Conservation (phyloP, 495 filamentous ascomycete species). For the Bombardia bombarda region DNA sequence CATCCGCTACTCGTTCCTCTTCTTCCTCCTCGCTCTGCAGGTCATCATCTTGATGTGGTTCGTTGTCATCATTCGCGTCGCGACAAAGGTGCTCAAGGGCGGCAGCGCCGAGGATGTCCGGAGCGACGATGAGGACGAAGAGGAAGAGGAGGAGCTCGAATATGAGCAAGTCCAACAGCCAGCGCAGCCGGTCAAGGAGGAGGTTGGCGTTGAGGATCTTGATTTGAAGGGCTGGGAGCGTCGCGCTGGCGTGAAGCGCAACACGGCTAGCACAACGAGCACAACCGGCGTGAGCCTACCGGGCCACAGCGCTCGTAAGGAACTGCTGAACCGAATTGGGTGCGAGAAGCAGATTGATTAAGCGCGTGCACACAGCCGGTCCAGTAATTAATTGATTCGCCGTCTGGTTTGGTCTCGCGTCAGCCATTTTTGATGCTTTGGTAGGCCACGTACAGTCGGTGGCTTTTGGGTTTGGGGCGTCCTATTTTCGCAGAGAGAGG, state of each 20-base stretch:
- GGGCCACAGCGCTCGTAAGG: constrained; percentile 65
- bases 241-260: constrained; percentile 35
- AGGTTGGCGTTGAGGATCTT: constrained; percentile 56
- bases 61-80: constrained; percentile 75
- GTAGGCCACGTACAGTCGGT: too few relatives aligned
- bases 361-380: too few relatives aligned
- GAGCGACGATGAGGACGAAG: constrained; percentile 77
- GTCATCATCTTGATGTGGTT: constrained; percentile 82
- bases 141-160: constrained; percentile 41
- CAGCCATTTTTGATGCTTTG: too few relatives aligned
- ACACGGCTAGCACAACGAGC: constrained; percentile 19
- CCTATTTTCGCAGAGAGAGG: too few relatives aligned
- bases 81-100: constrained; percentile 64
- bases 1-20: constrained; percentile 68
- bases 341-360: constrained; percentile 59
- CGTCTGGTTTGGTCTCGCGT: too few relatives aligned
- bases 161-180: constrained; percentile 42
- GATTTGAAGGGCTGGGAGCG: constrained; percentile 48
- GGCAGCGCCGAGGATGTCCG: constrained; percentile 77
- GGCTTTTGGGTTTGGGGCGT: too few relatives aligned
- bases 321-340: constrained; percentile 63
- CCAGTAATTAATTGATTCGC: too few relatives aligned
- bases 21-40: constrained; percentile 70
- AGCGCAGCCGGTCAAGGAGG: constrained; percentile 49
- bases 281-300: constrained; percentile 54